A percentile compares a stretch with the other conserved stretches of the same genome.
These are phyloP conservation scores for Diutina mesorugosa DNA, from an alignment of 1,139 yeast species.

Conservation along the genomic window DNA sequence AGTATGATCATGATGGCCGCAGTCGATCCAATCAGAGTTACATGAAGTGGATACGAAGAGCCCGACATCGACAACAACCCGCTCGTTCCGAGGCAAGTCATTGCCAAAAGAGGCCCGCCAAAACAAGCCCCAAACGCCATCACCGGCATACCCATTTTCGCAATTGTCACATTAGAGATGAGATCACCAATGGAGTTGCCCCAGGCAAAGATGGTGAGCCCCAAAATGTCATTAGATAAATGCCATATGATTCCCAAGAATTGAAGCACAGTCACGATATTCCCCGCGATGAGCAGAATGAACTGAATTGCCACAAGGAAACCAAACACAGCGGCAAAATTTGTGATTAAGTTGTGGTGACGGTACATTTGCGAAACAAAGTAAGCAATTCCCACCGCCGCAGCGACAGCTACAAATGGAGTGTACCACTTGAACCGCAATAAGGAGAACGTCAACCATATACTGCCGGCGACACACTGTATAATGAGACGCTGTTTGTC, in stretches of 20 bases:
- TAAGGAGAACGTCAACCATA: background rate
- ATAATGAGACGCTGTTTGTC: background rate
- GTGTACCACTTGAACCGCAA: background rate
- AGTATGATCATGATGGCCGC: background rate
- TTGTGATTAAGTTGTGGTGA: background rate
- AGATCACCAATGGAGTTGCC: slow-evolving; percentile 91
- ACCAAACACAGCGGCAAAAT: slow-evolving; percentile 35
- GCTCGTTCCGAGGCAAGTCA: background rate
- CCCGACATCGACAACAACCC: background rate
- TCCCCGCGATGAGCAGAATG: slow-evolving; percentile 68
- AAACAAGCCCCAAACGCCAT: slow-evolving; percentile 94
- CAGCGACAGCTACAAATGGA: background rate
- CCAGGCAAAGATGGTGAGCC: slow-evolving; percentile 71
- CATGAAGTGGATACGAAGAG: background rate
- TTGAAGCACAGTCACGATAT: slow-evolving; percentile 57
- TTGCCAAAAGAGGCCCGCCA: slow-evolving; percentile 64
- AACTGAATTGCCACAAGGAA: slow-evolving; percentile 58
- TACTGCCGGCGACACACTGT: background rate
- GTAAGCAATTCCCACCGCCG: background rate
- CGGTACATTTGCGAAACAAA: background rate
- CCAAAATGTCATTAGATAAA: slow-evolving; percentile 59
- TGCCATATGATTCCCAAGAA: slow-evolving; percentile 46
- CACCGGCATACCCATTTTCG: slow-evolving; percentile 75
- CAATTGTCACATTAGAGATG: slow-evolving; percentile 73
- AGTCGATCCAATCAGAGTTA: background rate